These are phyloP conservation scores for Phlebopus sp. DNA, from an alignment of 1,284 basidiomycete genomes.

Conservation along the genomic window DNA sequence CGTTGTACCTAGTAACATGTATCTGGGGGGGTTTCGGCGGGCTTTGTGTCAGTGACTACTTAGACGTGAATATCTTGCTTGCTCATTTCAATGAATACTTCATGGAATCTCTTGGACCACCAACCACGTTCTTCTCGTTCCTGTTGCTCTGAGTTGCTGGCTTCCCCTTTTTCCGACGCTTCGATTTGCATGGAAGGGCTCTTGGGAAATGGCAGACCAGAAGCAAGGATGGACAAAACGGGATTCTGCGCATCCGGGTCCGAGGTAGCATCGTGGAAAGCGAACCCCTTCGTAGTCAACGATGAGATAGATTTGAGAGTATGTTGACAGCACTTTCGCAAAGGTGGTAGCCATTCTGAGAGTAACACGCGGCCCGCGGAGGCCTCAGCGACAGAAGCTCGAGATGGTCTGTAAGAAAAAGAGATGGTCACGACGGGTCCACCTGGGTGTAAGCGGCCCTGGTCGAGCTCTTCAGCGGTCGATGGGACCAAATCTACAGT, in stretches of 20 bases:
- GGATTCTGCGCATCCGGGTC: constrained; percentile 44
- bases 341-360: constrained; percentile 43
- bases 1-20: neutral
- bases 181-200: constrained; percentile 60
- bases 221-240: constrained; percentile 51
- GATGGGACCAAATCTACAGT: constrained; percentile 57
- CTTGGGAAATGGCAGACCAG: constrained; percentile 64
- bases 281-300: constrained; percentile 35
- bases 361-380: constrained; percentile 1
- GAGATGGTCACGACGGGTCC: constrained; percentile 38
- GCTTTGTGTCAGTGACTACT: neutral
- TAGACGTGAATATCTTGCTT: constrained; percentile 17
- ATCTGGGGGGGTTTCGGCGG: neutral
- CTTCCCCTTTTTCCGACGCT: constrained; percentile 31
- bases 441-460: constrained; percentile 39
- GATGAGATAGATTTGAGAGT: constrained; percentile 54
- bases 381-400: too few species aligned
- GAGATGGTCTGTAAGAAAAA: constrained; percentile 25
- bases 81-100: constrained; percentile 58
- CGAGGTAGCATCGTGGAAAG: constrained; percentile 30
- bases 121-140: constrained; percentile 76
- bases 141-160: constrained; percentile 33
- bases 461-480: constrained; percentile 39
- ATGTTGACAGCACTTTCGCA: constrained; percentile 49
- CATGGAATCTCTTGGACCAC: constrained; percentile 74